phyloP scores from a whole-genome alignment of 1,139 yeast species.

The Pichia sp. region DNA sequence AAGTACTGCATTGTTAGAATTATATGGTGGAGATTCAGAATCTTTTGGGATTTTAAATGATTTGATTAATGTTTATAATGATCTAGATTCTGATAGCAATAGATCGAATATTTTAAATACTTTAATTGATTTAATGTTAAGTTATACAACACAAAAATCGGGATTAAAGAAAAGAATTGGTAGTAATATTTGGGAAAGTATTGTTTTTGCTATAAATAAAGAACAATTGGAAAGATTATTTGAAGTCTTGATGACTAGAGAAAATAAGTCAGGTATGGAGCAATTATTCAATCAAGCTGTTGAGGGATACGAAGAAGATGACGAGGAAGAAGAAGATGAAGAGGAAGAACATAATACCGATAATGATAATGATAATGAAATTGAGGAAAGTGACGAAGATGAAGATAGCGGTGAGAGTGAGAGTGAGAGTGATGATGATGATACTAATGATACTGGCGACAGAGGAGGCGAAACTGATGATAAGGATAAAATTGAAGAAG shows the following conservation, averaged over 20 bases:
- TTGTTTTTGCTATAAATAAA: slow-evolving; percentile 40
- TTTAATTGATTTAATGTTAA: slow-evolving; percentile 72
- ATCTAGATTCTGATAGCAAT: slow-evolving; percentile 24
- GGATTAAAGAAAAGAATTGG: slow-evolving; percentile 66
- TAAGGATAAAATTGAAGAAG: slow-evolving; percentile 41
- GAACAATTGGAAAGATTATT: slow-evolving; percentile 53
- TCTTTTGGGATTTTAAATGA: slow-evolving; percentile 73
- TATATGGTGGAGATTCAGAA: slow-evolving; percentile 72
- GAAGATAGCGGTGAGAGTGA: slow-evolving; percentile 35
- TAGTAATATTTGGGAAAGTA: slow-evolving; percentile 69
- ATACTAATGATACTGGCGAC: slow-evolving; percentile 33
- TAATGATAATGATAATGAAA: slow-evolving; percentile 31
- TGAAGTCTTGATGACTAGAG: slow-evolving; percentile 67
- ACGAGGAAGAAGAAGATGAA: slow-evolving; percentile 35
- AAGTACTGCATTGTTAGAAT: slow-evolving; percentile 72
- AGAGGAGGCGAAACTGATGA: slow-evolving; percentile 35
- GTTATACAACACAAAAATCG: slow-evolving; percentile 70
- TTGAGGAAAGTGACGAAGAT: slow-evolving; percentile 34
- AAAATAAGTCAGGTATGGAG: slow-evolving; percentile 77
- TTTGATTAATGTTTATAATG: slow-evolving; percentile 36
- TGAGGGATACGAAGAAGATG: slow-evolving; percentile 38
- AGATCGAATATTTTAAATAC: slow-evolving; percentile 36
- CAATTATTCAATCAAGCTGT: slow-evolving; percentile 64
- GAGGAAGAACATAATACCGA: slow-evolving; percentile 26
- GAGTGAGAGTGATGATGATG: slow-evolving; percentile 31